Percentiles rank a stretch among this genome's conserved stretches.
Evolutionary conservation across 1,284 basidiomycete genomes (phyloP).

Genomic region (Cerioporus squamosus): DNA sequence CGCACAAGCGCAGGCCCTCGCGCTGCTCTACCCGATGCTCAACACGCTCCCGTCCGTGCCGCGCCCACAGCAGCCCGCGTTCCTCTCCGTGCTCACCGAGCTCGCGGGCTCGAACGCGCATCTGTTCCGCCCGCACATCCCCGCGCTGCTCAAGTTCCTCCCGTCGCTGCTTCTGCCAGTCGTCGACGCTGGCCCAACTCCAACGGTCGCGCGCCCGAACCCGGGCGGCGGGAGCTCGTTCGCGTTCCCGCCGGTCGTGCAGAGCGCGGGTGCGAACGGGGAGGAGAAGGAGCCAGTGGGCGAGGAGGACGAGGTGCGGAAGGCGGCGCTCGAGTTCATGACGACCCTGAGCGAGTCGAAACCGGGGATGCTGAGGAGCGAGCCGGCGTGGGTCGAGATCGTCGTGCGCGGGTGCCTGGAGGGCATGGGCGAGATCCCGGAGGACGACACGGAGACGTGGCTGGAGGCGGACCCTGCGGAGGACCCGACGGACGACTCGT

Average conservation of each 20-base stretch:
- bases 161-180: conserved; percentile 65
- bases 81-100: conserved; percentile 72
- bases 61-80: conserved; percentile 58
- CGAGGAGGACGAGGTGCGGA: conserved; percentile 63
- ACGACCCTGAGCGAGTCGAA: conserved; percentile 71
- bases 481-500: conserved; percentile 73
- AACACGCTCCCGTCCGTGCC: conserved; percentile 64
- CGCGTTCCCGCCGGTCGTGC: conserved; percentile 53
- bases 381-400: conserved; percentile 67
- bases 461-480: conserved; percentile 72
- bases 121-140: conserved; percentile 71
- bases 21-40: conserved; percentile 68
- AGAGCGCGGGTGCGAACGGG: conserved; percentile 14
- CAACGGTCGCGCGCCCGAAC: conserved; percentile 70
- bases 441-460: conserved; percentile 65
- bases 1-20: conserved; percentile 59
- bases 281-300: conserved; percentile 38
- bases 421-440: conserved; percentile 78
- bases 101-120: conserved; percentile 67
- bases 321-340: conserved; percentile 77
- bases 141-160: conserved; percentile 65
- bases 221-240: conserved; percentile 50
- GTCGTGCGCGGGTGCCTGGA: conserved; percentile 76
- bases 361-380: conserved; percentile 68
- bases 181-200: conserved; percentile 73